Evolutionary conservation across 192 early-diverging fungal genomes (phyloP).

Genomic region (Podila epigama): DNA sequence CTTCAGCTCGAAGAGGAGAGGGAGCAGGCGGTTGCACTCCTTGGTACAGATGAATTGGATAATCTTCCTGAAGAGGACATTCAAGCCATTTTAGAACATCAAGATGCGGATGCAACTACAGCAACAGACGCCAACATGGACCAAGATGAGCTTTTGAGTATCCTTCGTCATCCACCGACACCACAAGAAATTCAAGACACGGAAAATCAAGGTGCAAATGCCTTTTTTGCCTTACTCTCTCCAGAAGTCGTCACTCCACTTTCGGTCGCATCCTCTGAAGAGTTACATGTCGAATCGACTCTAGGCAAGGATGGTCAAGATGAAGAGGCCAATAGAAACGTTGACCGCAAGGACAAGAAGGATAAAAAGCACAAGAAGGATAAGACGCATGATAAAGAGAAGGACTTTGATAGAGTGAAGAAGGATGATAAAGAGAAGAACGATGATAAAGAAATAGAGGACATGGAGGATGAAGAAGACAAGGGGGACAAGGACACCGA

Average conservation of each 20-base stretch:
- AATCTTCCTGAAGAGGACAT: not conserved
- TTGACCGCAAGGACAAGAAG: no score
- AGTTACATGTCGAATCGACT: not conserved
- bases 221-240: conserved; percentile 8
- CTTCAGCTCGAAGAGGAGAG: not conserved
- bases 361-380: not conserved
- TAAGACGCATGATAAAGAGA: not conserved
- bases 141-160: not conserved
- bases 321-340: no score
- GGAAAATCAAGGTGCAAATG: conserved; percentile 15
- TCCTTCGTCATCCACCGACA: not conserved
- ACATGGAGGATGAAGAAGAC: not conserved
- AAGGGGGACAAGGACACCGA: conserved; percentile 1
- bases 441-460: not conserved
- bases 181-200: conserved; percentile 21
- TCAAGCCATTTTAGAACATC: not conserved
- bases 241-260: not conserved
- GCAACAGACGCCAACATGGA: no score
- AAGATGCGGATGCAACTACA: not conserved
- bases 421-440: not conserved
- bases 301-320: no score
- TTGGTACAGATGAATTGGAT: not conserved
- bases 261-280: not conserved
- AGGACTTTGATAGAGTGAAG: not conserved
- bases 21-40: not conserved